Evolutionary conservation across 306 rosid species (phyloP).

Genomic region (Trifolium pratense): DNA sequence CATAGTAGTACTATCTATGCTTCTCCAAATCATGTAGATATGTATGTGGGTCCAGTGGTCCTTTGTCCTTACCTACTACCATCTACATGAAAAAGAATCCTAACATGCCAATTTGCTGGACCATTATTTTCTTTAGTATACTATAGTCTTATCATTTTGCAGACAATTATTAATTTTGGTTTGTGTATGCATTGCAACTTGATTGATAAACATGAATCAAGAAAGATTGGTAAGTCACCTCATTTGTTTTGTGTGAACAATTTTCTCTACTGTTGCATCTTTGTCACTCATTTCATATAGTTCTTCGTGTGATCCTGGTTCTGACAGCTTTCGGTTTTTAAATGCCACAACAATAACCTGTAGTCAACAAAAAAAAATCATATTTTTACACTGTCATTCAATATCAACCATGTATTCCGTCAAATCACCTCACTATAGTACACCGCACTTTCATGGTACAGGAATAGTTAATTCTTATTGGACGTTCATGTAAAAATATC

Average conservation of each 20-base stretch:
- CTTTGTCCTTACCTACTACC: constrained; percentile 45
- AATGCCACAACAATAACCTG: constrained; percentile 76
- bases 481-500: no score
- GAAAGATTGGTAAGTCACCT: constrained; percentile 48
- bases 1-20: constrained; percentile 39
- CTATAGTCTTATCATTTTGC: constrained; percentile 34
- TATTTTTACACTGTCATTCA: no score
- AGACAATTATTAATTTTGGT: constrained; percentile 35
- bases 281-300: constrained; percentile 68
- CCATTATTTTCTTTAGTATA: constrained; percentile 29
- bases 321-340: constrained; percentile 59
- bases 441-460: no score
- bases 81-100: constrained; percentile 48
- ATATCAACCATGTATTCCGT: no score
- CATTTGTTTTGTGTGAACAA: constrained; percentile 73
- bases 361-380: constrained; percentile 15
- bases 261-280: constrained; percentile 50
- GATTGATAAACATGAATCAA: neutral
- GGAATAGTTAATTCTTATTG: no score
- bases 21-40: neutral
- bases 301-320: constrained; percentile 55
- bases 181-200: constrained; percentile 11
- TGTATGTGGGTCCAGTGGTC: constrained; percentile 46
- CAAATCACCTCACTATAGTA: no score
- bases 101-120: constrained; percentile 42